A percentile compares a stretch with the other conserved stretches of the same genome.
Evolutionary conservation across 139 green algal species (phyloP).

Genomic region (Astrephomene gubernaculifera): DNA sequence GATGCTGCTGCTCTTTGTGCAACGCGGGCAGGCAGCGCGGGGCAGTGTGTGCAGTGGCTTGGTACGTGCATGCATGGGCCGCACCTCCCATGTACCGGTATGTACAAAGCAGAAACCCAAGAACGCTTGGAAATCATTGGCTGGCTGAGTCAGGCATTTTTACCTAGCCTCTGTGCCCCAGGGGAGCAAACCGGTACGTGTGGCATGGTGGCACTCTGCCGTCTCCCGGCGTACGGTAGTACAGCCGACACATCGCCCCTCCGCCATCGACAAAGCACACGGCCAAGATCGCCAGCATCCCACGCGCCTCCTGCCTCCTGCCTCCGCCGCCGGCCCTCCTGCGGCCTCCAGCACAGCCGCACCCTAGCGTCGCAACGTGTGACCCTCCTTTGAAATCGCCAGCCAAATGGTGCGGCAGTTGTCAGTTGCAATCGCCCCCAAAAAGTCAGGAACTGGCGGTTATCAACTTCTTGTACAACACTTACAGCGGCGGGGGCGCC

Average conservation of each 20-base stretch:
- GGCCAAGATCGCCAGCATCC: conserved; percentile 85
- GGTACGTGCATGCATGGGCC: too few species aligned
- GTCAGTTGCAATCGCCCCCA: conserved; percentile 87
- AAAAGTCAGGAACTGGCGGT: conserved; percentile 88
- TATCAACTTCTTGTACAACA: conserved; percentile 81
- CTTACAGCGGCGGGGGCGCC: conserved; percentile 65
- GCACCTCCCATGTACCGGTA: too few species aligned
- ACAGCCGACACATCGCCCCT: conserved; percentile 81
- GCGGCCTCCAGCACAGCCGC: conserved; percentile 44
- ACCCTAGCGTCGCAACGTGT: conserved; percentile 69
- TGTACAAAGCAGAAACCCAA: too few species aligned
- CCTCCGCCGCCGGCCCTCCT: not conserved
- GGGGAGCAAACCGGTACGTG: too few species aligned
- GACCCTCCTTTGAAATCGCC: conserved; percentile 80
- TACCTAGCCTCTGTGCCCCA: too few species aligned
- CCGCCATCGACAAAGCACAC: conserved; percentile 87
- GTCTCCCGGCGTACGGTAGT: conserved; percentile 81
- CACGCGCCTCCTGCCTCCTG: conserved; percentile 57
- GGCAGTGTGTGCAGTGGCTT: too few species aligned
- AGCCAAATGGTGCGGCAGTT: conserved; percentile 78
- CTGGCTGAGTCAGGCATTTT: too few species aligned
- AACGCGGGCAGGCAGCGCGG: too few species aligned
- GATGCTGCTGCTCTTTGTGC: too few species aligned
- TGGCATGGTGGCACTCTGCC: too few species aligned
- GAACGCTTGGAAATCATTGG: too few species aligned